Evolutionary conservation across 2,329 filamentous ascomycete species (phyloP).

Genomic region (Neonectria punicea): DNA sequence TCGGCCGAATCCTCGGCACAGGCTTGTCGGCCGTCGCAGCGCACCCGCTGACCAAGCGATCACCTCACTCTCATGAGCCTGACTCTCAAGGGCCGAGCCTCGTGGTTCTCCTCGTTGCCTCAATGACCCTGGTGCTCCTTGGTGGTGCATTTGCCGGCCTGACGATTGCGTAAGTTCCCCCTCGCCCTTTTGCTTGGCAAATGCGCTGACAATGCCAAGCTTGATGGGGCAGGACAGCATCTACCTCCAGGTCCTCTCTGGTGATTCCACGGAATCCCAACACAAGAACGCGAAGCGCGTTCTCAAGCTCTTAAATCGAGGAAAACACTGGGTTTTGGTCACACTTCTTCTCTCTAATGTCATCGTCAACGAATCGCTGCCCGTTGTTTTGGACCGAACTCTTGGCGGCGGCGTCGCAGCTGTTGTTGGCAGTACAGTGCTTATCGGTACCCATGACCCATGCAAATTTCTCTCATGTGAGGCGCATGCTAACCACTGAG

Average conservation of each 20-base stretch:
- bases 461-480: not conserved
- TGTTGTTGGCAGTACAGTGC: conserved; percentile 88
- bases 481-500: conserved; percentile 31
- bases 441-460: conserved; percentile 77
- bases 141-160: conserved; percentile 95
- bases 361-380: conserved; percentile 96
- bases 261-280: conserved; percentile 86
- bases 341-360: conserved; percentile 95
- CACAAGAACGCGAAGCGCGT: conserved; percentile 87
- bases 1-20: conserved; percentile 62
- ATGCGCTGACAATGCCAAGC: conserved; percentile 46
- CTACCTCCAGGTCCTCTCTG: conserved; percentile 93
- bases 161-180: conserved; percentile 78
- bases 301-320: conserved; percentile 80
- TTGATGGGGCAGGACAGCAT: conserved; percentile 87
- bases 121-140: conserved; percentile 82
- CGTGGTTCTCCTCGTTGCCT: conserved; percentile 84
- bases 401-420: conserved; percentile 95
- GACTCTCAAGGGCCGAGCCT: conserved; percentile 71
- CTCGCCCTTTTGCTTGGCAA: conserved; percentile 24
- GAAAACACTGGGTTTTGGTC: conserved; percentile 98
- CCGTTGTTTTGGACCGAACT: conserved; percentile 93
- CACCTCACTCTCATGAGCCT: conserved; percentile 56
- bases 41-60: conserved; percentile 53
- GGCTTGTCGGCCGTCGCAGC: conserved; percentile 61